Conservation (phyloP, 2,329 filamentous ascomycete species). For the Chaetothyriales sp. region DNA sequence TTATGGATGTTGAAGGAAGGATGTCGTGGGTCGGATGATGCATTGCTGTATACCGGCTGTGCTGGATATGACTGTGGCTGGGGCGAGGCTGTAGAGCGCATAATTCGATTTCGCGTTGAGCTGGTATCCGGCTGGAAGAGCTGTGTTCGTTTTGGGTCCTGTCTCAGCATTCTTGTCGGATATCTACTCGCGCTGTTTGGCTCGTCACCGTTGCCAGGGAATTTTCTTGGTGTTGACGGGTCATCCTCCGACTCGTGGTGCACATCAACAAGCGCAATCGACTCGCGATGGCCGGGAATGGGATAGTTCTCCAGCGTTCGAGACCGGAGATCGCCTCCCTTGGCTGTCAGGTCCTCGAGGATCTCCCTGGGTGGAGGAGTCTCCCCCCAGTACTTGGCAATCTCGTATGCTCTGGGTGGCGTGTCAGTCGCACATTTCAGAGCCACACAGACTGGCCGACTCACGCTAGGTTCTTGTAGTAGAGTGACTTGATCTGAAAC, state of each 20-base stretch:
- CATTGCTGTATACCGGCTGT: slow-evolving; percentile 25
- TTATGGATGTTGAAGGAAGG: slow-evolving; percentile 35
- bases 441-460: slow-evolving; percentile 11
- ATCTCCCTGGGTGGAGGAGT: slow-evolving; percentile 80
- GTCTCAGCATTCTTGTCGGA: slow-evolving; percentile 38
- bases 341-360: slow-evolving; percentile 63
- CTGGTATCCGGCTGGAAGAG: slow-evolving; percentile 71
- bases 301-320: slow-evolving; percentile 64
- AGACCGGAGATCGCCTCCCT: slow-evolving; percentile 63
- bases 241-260: slow-evolving; percentile 31
- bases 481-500: slow-evolving; percentile 72
- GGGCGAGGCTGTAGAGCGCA: slow-evolving; percentile 35
- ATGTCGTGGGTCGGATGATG: slow-evolving; percentile 35
- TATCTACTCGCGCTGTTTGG: slow-evolving; percentile 30
- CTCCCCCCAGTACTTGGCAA: slow-evolving; percentile 58
- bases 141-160: slow-evolving; percentile 70
- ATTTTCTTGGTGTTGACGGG: slow-evolving; percentile 36
- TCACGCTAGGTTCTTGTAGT: slow-evolving; percentile 71
- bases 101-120: slow-evolving; percentile 43
- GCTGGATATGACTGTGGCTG: slow-evolving; percentile 11
- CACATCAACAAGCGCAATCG: slow-evolving; percentile 13
- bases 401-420: slow-evolving; percentile 54
- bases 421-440: slow-evolving; percentile 1
- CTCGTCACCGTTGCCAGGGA: slow-evolving; percentile 36
- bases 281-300: slow-evolving; percentile 33